A percentile compares a stretch with the other conserved stretches of the same genome.
Evolutionary conservation across 257 asterid species (phyloP).

Genomic region (Nicotiana knightiana): DNA sequence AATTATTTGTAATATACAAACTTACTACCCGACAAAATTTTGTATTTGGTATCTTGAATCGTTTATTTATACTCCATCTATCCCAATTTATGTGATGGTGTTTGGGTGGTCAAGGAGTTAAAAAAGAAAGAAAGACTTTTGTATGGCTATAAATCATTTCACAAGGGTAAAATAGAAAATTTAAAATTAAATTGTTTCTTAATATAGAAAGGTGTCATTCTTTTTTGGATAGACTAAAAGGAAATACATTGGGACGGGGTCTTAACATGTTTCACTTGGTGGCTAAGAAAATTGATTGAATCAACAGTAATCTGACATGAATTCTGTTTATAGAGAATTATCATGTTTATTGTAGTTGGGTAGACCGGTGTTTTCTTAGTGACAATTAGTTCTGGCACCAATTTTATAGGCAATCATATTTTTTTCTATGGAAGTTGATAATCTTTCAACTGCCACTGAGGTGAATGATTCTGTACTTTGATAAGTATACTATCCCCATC

Average conservation of each 20-base stretch:
- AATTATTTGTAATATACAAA: not conserved
- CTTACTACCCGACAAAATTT: not conserved
- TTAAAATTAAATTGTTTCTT: too few relatives aligned
- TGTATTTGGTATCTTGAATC: not conserved
- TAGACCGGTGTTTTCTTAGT: not conserved
- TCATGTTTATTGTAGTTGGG: not conserved
- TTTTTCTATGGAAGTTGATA: not conserved
- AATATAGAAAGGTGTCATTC: too few relatives aligned
- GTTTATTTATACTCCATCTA: not conserved
- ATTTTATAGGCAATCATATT: not conserved
- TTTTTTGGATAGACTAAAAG: too few relatives aligned
- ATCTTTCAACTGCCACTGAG: not conserved
- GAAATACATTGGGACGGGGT: too few relatives aligned
- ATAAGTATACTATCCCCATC: not conserved
- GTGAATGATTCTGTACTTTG: not conserved
- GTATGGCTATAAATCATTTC: too few relatives aligned
- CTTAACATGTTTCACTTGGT: not conserved
- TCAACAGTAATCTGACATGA: not conserved
- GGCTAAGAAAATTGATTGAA: not conserved
- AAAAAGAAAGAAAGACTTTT: too few relatives aligned
- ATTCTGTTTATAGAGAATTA: not conserved
- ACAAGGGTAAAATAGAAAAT: too few relatives aligned
- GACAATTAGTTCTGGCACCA: not conserved
- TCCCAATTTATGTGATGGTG: too few relatives aligned
- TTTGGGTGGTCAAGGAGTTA: too few relatives aligned